phyloP scores from a whole-genome alignment of 139 green algal genomes.

The Picochlorum sp. region DNA sequence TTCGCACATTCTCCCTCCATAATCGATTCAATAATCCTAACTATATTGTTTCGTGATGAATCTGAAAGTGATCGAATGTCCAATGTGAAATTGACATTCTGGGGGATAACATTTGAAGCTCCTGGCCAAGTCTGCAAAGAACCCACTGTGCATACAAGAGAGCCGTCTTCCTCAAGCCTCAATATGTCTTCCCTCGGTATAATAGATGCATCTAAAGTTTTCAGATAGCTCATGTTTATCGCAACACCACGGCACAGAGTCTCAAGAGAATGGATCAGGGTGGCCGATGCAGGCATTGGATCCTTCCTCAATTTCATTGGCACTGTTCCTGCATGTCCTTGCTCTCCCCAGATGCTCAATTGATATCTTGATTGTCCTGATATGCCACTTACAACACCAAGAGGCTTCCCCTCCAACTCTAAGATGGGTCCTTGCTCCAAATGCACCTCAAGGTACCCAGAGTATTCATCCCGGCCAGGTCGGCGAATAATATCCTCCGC shows the following conservation, averaged over 20 bases:
- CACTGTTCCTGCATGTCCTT: slow-evolving; percentile 87
- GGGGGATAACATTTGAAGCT: slow-evolving; percentile 82
- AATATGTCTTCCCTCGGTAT: neutral
- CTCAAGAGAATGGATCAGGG: slow-evolving; percentile 60
- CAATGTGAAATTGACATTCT: slow-evolving; percentile 27
- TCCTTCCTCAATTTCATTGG: slow-evolving; percentile 76
- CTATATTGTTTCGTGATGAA: neutral
- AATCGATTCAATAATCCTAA: neutral
- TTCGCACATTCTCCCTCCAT: neutral
- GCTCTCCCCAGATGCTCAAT: slow-evolving; percentile 46
- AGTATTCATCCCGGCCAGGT: neutral
- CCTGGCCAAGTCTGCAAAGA: slow-evolving; percentile 63
- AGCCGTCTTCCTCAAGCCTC: neutral
- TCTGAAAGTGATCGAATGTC: slow-evolving; percentile 24
- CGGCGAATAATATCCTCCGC: slow-evolving; percentile 14
- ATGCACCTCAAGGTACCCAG: slow-evolving; percentile 85
- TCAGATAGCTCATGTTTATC: neutral
- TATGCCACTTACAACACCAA: slow-evolving; percentile 79
- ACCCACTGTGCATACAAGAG: slow-evolving; percentile 88
- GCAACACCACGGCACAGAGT: slow-evolving; percentile 27
- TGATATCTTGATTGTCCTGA: slow-evolving; percentile 70
- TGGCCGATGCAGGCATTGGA: slow-evolving; percentile 57
- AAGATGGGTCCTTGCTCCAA: slow-evolving; percentile 90
- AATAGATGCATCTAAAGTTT: neutral
- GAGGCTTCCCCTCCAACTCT: slow-evolving; percentile 38